Evolutionary conservation across 1,284 basidiomycete genomes (phyloP).

Genomic region (Ganoderma sinense): DNA sequence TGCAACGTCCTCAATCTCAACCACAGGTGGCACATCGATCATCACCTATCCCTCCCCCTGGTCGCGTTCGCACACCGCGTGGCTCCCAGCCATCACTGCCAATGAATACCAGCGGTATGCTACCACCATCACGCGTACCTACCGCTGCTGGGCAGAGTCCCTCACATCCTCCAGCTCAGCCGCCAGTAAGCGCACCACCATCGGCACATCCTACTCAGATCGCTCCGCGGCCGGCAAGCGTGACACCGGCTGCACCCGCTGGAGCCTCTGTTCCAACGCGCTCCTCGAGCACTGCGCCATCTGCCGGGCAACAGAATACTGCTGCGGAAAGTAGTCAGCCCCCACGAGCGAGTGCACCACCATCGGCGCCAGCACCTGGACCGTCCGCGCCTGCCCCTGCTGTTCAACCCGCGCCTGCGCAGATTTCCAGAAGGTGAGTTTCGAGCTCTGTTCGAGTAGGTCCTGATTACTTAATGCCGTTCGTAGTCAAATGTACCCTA

Average conservation of each 20-base stretch:
- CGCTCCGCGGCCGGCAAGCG: slow-evolving; percentile 35
- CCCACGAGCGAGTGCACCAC: slow-evolving; percentile 23
- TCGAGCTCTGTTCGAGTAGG: background rate
- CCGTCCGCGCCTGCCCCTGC: background rate
- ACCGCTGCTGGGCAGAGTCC: slow-evolving; percentile 29
- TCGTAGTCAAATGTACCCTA: slow-evolving; percentile 13
- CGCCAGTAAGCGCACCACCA: slow-evolving; percentile 27
- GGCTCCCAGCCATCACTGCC: slow-evolving; percentile 34
- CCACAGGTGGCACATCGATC: slow-evolving; percentile 32
- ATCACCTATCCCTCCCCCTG: slow-evolving; percentile 31
- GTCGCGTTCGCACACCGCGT: slow-evolving; percentile 33
- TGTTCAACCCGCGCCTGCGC: background rate
- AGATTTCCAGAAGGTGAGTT: slow-evolving; percentile 17
- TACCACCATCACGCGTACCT: slow-evolving; percentile 26
- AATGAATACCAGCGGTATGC: slow-evolving; percentile 28
- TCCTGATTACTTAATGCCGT: background rate
- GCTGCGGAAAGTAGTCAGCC: slow-evolving; percentile 10
- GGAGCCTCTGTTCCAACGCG: slow-evolving; percentile 7
- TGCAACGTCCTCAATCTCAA: slow-evolving; percentile 39
- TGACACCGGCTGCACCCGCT: slow-evolving; percentile 20
- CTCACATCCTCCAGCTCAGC: slow-evolving; percentile 37
- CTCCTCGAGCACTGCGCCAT: slow-evolving; percentile 13
- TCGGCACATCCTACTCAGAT: slow-evolving; percentile 30
- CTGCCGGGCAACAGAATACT: slow-evolving; percentile 15
- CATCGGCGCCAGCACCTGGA: slow-evolving; percentile 24